These are phyloP conservation scores for Candida sp. DNA, from an alignment of 1,139 yeast species.

Conservation along the genomic window DNA sequence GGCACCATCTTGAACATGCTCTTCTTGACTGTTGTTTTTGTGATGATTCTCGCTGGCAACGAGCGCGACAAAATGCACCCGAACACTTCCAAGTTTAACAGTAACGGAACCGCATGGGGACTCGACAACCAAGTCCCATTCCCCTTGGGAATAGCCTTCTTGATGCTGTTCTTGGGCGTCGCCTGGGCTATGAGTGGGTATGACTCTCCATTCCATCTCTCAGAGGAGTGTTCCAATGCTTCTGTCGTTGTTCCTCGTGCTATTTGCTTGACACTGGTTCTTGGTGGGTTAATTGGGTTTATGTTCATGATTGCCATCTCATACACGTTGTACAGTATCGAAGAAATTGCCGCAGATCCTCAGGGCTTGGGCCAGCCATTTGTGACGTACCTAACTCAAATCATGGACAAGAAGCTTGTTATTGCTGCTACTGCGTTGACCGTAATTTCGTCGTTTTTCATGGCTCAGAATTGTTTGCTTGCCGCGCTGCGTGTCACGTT, in stretches of 20 bases:
- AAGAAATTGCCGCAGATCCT: slow-evolving; percentile 52
- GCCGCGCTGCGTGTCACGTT: slow-evolving; percentile 74
- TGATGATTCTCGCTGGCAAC: slow-evolving; percentile 60
- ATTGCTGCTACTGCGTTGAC: slow-evolving; percentile 64
- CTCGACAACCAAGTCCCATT: slow-evolving; percentile 67
- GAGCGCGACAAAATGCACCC: slow-evolving; percentile 40
- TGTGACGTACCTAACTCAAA: slow-evolving; percentile 59
- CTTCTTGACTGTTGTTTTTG: slow-evolving; percentile 58
- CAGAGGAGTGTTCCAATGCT: slow-evolving; percentile 76
- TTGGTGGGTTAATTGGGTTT: slow-evolving; percentile 68
- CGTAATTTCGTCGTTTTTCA: slow-evolving; percentile 60
- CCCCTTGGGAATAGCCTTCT: slow-evolving; percentile 66
- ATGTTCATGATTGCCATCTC: slow-evolving; percentile 68
- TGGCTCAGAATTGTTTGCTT: slow-evolving; percentile 75
- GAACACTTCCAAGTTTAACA: slow-evolving; percentile 50
- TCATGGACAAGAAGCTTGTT: slow-evolving; percentile 48
- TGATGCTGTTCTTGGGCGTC: slow-evolving; percentile 66
- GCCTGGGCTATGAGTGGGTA: slow-evolving; percentile 83
- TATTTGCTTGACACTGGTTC: slow-evolving; percentile 63
- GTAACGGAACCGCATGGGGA: slow-evolving; percentile 57
- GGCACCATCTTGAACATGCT: slow-evolving; percentile 57
- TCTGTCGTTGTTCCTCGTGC: slow-evolving; percentile 69
- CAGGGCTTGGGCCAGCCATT: slow-evolving; percentile 68
- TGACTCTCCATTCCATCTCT: slow-evolving; percentile 74
- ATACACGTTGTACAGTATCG: slow-evolving; percentile 61